Conservation (phyloP, 2,329 filamentous ascomycete genomes). For the Daldinia sp. region DNA sequence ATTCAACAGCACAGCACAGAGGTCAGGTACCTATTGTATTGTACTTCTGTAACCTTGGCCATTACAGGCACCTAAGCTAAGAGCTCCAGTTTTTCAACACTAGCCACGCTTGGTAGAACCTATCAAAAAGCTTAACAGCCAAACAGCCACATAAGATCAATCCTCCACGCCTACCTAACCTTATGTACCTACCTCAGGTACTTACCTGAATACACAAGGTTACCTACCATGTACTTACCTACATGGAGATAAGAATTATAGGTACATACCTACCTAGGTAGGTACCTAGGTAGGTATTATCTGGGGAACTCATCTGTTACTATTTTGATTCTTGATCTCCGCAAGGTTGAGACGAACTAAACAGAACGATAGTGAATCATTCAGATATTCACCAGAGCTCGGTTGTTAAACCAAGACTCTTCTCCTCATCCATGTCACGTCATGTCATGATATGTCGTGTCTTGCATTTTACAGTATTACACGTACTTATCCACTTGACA, state of each 20-base stretch:
- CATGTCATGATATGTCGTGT: conserved; percentile 17
- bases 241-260: neutral
- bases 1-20: no score
- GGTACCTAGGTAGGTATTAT: no score
- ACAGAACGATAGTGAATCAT: neutral
- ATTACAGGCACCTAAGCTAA: neutral
- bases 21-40: conserved; percentile 3
- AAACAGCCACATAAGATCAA: conserved; percentile 8
- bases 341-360: neutral
- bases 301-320: neutral
- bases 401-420: conserved; percentile 16
- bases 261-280: no score
- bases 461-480: conserved; percentile 22
- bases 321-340: neutral
- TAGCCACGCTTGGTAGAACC: conserved; percentile 23
- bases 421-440: conserved; percentile 10
- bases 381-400: neutral
- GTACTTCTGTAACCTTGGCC: neutral
- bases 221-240: neutral
- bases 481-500: neutral
- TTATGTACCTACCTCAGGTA: neutral
- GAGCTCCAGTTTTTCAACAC: conserved; percentile 5
- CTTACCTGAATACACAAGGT: no score
- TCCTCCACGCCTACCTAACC: neutral
- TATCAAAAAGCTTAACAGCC: neutral